Evolutionary conservation across 169 alveolate species (phyloP).

Genomic region (Perkinsus chesapeaki): DNA sequence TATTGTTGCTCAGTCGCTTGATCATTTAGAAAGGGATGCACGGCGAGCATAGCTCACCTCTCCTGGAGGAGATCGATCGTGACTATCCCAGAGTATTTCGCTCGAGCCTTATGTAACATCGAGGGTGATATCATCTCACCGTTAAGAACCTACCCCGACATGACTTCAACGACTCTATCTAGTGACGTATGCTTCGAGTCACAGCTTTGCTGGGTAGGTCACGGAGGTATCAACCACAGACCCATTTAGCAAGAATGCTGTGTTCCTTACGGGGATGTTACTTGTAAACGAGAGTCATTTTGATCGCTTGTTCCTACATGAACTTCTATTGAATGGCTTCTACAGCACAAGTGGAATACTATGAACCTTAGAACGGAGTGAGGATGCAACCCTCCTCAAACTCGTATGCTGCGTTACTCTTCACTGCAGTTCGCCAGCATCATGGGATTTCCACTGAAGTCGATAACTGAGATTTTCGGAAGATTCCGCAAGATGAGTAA

Average conservation of each 20-base stretch:
- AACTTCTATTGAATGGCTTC: too few relatives aligned
- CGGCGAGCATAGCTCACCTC: not conserved
- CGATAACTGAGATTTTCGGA: not conserved
- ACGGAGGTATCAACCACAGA: too few relatives aligned
- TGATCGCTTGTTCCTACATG: too few relatives aligned
- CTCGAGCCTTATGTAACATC: not conserved
- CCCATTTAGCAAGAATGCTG: too few relatives aligned
- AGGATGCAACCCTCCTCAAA: not conserved
- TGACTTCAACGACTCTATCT: too few relatives aligned
- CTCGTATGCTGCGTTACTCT: not conserved
- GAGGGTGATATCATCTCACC: not conserved
- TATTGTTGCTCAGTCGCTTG: too few relatives aligned
- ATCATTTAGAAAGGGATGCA: too few relatives aligned
- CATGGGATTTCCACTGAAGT: not conserved
- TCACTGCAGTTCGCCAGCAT: not conserved
- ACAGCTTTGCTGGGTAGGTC: too few relatives aligned
- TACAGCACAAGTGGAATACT: not conserved
- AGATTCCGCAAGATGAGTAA: not conserved
- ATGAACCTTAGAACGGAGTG: not conserved
- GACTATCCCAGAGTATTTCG: not conserved
- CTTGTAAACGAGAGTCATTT: too few relatives aligned
- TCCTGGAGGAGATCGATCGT: not conserved
- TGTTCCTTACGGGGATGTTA: too few relatives aligned
- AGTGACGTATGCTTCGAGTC: too few relatives aligned
- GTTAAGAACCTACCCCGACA: not conserved